Evolutionary conservation across 2,329 filamentous ascomycete species (phyloP).

Genomic region (Cytospora schulzeri): DNA sequence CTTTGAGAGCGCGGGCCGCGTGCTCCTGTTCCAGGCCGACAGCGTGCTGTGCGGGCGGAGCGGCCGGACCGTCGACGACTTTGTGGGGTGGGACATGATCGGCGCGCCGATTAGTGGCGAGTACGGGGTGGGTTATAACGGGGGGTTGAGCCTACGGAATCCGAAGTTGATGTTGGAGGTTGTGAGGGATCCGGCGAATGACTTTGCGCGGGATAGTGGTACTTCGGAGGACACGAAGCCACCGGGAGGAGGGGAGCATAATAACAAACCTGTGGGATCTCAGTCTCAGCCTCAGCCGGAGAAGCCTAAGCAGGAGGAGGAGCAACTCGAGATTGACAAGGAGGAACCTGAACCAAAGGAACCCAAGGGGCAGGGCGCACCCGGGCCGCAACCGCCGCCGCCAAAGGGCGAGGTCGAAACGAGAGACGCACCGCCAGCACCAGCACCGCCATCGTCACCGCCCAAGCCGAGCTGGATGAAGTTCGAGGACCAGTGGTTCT

Average conservation of each 20-base stretch:
- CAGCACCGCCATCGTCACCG: too few relatives aligned
- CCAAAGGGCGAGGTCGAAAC: not conserved
- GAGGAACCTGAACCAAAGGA: not conserved
- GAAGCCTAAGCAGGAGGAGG: not conserved
- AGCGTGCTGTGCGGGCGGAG: constrained; percentile 41
- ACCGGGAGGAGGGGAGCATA: not conserved
- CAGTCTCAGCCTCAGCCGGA: too few relatives aligned
- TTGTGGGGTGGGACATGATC: constrained; percentile 40
- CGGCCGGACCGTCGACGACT: constrained; percentile 38
- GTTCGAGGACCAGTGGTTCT: constrained; percentile 36
- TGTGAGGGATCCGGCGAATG: constrained; percentile 21
- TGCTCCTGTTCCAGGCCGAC: constrained; percentile 44
- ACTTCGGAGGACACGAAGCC: not conserved
- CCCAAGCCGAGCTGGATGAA: constrained; percentile 19
- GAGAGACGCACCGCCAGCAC: not conserved
- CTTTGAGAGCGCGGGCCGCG: constrained; percentile 37
- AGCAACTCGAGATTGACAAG: not conserved
- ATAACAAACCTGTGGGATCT: too few relatives aligned
- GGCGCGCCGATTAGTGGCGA: constrained; percentile 36
- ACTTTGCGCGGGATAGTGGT: constrained; percentile 14
- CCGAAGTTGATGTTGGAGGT: constrained; percentile 32
- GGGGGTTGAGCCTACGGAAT: constrained; percentile 38
- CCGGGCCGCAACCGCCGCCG: not conserved
- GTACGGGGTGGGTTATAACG: constrained; percentile 36
- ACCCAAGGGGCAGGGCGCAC: not conserved